A percentile compares a stretch with the other conserved stretches of the same genome.
These are phyloP conservation scores for Geranium incanum DNA, from an alignment of 441 rosid genomes.

Conservation along the genomic window DNA sequence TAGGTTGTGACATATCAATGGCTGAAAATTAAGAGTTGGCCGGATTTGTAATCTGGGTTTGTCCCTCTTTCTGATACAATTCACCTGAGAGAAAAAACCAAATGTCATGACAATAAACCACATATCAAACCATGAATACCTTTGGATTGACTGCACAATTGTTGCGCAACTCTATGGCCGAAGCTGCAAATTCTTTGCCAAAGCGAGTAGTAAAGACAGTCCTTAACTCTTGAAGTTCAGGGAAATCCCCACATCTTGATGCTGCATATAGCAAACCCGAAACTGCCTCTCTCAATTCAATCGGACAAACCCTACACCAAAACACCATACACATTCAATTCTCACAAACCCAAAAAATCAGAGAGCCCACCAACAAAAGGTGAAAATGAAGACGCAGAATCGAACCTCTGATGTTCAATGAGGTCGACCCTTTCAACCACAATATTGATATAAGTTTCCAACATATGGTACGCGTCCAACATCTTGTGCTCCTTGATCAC, in stretches of 20 bases:
- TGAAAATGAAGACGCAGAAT: background rate
- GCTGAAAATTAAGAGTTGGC: too few relatives aligned
- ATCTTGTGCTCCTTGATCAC: slow-evolving; percentile 64
- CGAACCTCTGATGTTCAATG: slow-evolving; percentile 49
- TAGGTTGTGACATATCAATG: background rate
- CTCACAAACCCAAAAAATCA: background rate
- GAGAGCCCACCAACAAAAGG: background rate
- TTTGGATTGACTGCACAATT: slow-evolving; percentile 56
- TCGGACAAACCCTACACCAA: slow-evolving; percentile 54
- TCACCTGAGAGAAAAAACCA: too few relatives aligned
- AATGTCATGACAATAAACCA: background rate
- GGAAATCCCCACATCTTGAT: slow-evolving; percentile 77
- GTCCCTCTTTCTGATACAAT: too few relatives aligned
- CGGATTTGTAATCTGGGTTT: too few relatives aligned
- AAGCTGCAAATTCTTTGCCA: slow-evolving; percentile 69
- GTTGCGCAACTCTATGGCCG: slow-evolving; percentile 67
- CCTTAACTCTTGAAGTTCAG: slow-evolving; percentile 86
- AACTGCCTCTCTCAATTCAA: slow-evolving; percentile 68
- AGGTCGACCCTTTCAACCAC: slow-evolving; percentile 59
- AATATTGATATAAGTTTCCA: slow-evolving; percentile 59
- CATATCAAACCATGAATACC: slow-evolving; percentile 29
- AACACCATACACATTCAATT: background rate
- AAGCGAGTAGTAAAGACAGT: slow-evolving; percentile 47
- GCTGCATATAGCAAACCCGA: slow-evolving; percentile 66
- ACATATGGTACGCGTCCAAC: slow-evolving; percentile 57